These are phyloP conservation scores for Trypanosoma cruzi DNA, from an alignment of 208 protist genomes.

Conservation along the genomic window DNA sequence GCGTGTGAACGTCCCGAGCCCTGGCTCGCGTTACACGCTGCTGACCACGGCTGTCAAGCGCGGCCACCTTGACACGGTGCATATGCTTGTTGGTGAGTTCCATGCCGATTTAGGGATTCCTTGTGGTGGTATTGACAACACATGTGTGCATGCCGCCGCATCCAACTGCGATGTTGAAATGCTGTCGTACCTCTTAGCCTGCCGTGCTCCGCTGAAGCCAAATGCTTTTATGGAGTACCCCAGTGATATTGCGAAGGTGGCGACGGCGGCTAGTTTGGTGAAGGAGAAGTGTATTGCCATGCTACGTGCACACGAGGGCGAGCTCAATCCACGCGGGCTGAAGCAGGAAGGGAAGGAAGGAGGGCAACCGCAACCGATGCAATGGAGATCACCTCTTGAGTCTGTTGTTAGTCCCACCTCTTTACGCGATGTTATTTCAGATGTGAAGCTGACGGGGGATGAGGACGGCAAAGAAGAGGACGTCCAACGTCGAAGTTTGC, in stretches of 20 bases:
- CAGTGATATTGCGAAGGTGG: conserved; percentile 7
- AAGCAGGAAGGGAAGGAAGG: neutral
- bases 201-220: neutral
- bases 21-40: conserved; percentile 40
- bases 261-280: neutral
- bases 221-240: conserved; percentile 25
- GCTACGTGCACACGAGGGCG: conserved; percentile 4
- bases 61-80: conserved; percentile 34
- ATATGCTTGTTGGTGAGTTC: conserved; percentile 71
- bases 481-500: no score
- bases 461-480: no score
- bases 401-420: no score
- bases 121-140: conserved; percentile 52
- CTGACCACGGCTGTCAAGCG: conserved; percentile 42
- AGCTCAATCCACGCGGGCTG: neutral
- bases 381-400: no score
- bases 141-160: conserved; percentile 52
- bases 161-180: conserved; percentile 28
- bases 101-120: conserved; percentile 47
- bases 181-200: conserved; percentile 35
- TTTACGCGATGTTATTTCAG: no score
- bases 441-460: no score
- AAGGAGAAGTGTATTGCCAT: conserved; percentile 17
- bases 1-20: conserved; percentile 50
- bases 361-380: neutral